These are phyloP conservation scores for Santalum album DNA, from an alignment of 164 flowering plant species.

Conservation along the genomic window DNA sequence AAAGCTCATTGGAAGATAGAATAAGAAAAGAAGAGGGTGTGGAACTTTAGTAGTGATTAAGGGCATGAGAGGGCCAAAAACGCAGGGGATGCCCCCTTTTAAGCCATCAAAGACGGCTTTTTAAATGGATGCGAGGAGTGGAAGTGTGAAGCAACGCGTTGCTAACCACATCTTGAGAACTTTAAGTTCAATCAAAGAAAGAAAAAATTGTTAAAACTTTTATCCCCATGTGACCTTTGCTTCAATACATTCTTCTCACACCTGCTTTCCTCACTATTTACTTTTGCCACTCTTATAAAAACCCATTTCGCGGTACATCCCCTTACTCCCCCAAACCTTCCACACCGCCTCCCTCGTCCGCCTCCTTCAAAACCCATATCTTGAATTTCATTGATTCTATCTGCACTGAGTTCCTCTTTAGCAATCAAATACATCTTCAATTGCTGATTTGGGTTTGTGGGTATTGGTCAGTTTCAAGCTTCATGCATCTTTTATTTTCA, in stretches of 20 bases:
- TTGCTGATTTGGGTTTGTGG: too few relatives aligned
- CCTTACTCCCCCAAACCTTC: too few relatives aligned
- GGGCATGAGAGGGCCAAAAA: slow-evolving; percentile 21
- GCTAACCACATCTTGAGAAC: slow-evolving; percentile 1
- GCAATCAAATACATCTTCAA: too few relatives aligned
- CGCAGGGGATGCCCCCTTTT: slow-evolving; percentile 35
- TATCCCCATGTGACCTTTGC: slow-evolving; percentile 64
- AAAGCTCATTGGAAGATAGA: not conserved
- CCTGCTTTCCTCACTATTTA: slow-evolving; percentile 9
- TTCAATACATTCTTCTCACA: slow-evolving; percentile 37
- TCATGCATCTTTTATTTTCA: too few relatives aligned
- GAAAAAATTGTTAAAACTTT: slow-evolving; percentile 3
- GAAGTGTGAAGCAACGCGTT: slow-evolving; percentile 35
- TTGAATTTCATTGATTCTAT: too few relatives aligned
- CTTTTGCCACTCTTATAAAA: slow-evolving; percentile 11
- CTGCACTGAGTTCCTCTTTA: too few relatives aligned
- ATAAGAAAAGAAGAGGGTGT: not conserved
- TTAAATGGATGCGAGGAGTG: slow-evolving; percentile 17
- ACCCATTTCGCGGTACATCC: slow-evolving; percentile 14
- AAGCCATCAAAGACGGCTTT: slow-evolving; percentile 59
- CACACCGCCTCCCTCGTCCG: too few relatives aligned
- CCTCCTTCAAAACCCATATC: not conserved
- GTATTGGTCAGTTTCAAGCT: too few relatives aligned
- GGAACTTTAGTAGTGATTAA: not conserved
- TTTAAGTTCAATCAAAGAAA: not conserved